Evolutionary conservation across 2,329 filamentous ascomycete genomes (phyloP).

Genomic region (Rutstroemia sp.): DNA sequence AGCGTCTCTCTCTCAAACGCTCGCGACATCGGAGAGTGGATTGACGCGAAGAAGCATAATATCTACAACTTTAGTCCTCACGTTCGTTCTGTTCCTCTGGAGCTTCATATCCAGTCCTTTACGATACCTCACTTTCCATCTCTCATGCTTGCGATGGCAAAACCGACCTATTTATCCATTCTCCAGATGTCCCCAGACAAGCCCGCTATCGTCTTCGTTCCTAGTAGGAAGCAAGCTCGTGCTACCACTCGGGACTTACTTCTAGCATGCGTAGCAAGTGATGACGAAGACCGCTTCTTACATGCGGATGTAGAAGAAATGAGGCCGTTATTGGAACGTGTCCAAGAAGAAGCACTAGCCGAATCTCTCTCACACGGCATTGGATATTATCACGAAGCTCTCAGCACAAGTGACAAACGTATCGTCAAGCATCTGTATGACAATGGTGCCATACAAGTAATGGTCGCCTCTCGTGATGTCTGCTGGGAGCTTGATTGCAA

Average conservation of each 20-base stretch:
- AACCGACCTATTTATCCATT: constrained; percentile 84
- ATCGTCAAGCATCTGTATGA: constrained; percentile 89
- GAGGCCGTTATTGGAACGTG: constrained; percentile 68
- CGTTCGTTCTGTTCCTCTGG: constrained; percentile 78
- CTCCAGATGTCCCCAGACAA: constrained; percentile 83
- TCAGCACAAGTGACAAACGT: constrained; percentile 80
- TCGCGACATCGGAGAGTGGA: constrained; percentile 93
- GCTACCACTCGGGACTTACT: constrained; percentile 81
- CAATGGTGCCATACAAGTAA: constrained; percentile 63
- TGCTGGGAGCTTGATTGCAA: constrained; percentile 91
- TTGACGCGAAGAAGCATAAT: constrained; percentile 94
- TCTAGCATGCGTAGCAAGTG: constrained; percentile 78
- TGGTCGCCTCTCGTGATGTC: constrained; percentile 75
- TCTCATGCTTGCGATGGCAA: constrained; percentile 96
- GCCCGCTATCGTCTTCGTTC: constrained; percentile 86
- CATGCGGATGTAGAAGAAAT: constrained; percentile 79
- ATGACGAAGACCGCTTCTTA: constrained; percentile 89
- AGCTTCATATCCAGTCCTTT: constrained; percentile 93
- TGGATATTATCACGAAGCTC: constrained; percentile 93
- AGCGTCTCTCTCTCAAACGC: constrained; percentile 91
- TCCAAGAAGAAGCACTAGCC: constrained; percentile 80
- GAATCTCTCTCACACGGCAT: constrained; percentile 90
- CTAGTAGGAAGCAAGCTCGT: constrained; percentile 86
- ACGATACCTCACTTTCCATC: constrained; percentile 95
- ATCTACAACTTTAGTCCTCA: constrained; percentile 98